Conservation (phyloP, 75 land plant genomes). For the Chamaecyparis obtusa region DNA sequence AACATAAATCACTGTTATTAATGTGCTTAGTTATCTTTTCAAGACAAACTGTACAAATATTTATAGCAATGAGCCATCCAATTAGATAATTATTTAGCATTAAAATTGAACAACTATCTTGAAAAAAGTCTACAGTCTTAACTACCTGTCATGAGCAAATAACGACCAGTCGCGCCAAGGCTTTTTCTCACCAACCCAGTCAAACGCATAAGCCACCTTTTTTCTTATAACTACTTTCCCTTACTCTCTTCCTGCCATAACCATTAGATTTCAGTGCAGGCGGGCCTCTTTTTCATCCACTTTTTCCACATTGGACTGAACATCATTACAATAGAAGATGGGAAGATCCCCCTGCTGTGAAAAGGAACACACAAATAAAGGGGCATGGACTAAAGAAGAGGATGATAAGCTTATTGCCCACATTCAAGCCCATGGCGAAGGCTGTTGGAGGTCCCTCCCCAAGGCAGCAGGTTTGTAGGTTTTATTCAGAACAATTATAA, state of each 20-base stretch:
- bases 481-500: too few relatives aligned
- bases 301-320: background rate
- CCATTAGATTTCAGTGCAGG: too few relatives aligned
- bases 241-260: too few relatives aligned
- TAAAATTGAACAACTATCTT: background rate
- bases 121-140: background rate
- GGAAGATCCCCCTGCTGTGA: slow-evolving; percentile 35
- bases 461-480: slow-evolving; percentile 20
- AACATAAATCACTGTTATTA: too few relatives aligned
- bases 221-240: background rate
- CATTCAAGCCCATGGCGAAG: slow-evolving; percentile 33
- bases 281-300: background rate
- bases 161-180: background rate
- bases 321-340: background rate
- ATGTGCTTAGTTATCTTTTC: too few relatives aligned
- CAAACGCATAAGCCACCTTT: background rate
- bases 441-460: slow-evolving; percentile 33
- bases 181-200: slow-evolving; percentile 1
- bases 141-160: background rate
- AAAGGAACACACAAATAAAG: slow-evolving; percentile 32
- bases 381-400: slow-evolving; percentile 33
- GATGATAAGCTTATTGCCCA: slow-evolving; percentile 19
- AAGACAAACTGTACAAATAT: too few relatives aligned
- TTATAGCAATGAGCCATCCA: too few relatives aligned
- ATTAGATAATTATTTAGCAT: too few relatives aligned